Evolutionary conservation across 805 yeast genomes (phyloP).

Genomic region (Pichia cephalocereana): DNA sequence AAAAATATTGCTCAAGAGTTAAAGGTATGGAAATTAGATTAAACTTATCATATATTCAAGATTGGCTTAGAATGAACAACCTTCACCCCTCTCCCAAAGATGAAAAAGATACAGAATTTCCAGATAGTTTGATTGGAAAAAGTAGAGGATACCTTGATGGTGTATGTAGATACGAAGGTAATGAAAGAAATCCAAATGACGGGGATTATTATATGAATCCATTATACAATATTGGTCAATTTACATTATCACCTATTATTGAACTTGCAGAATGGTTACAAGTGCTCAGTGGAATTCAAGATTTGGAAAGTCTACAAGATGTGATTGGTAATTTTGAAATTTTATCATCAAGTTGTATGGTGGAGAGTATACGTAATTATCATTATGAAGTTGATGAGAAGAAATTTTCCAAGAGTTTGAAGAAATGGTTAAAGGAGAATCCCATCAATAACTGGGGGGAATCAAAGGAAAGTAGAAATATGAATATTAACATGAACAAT

Average conservation of each 20-base stretch:
- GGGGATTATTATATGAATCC: constrained; percentile 56
- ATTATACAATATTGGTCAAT: constrained; percentile 53
- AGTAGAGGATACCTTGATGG: constrained; percentile 15
- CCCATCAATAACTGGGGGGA: constrained; percentile 6
- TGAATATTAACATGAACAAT: neutral
- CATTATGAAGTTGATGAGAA: constrained; percentile 77
- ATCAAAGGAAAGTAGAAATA: too few relatives aligned
- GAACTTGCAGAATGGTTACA: constrained; percentile 88
- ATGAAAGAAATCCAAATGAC: constrained; percentile 34
- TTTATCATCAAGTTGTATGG: constrained; percentile 61
- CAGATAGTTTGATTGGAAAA: constrained; percentile 24
- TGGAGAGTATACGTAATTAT: constrained; percentile 65
- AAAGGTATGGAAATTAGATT: constrained; percentile 85
- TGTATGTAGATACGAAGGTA: constrained; percentile 23
- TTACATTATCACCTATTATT: constrained; percentile 61
- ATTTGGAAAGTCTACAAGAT: constrained; percentile 47
- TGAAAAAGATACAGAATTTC: constrained; percentile 21
- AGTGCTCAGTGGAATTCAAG: constrained; percentile 56
- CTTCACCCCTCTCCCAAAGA: constrained; percentile 33
- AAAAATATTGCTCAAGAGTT: constrained; percentile 67
- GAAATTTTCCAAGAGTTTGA: constrained; percentile 48
- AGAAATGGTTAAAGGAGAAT: constrained; percentile 32
- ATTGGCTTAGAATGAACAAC: constrained; percentile 78
- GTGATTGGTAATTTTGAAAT: constrained; percentile 44
- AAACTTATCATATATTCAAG: constrained; percentile 79